These are phyloP conservation scores for Casuarina glauca DNA, from an alignment of 306 rosid genomes.

Conservation along the genomic window DNA sequence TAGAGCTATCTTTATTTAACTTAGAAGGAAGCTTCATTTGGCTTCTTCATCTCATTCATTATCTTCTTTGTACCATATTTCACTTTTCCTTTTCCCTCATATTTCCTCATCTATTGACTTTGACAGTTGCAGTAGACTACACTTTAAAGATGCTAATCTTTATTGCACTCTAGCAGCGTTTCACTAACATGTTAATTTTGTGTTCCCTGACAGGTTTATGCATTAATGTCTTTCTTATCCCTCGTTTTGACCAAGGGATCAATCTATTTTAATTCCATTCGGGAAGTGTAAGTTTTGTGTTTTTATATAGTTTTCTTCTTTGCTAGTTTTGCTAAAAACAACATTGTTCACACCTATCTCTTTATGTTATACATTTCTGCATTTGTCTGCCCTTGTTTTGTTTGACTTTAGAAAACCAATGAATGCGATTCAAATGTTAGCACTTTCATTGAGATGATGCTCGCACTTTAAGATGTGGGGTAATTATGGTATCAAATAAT, in stretches of 20 bases:
- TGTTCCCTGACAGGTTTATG: constrained; percentile 72
- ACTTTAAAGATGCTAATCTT: constrained; percentile 15
- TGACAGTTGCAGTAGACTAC: constrained; percentile 5
- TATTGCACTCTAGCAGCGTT: constrained; percentile 6
- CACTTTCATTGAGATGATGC: constrained; percentile 1
- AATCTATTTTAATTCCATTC: constrained; percentile 82
- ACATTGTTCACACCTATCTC: constrained; percentile 3
- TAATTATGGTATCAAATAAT: background rate
- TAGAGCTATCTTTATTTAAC: background rate
- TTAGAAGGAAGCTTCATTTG: background rate
- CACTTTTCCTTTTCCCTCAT: background rate
- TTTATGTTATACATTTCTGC: constrained; percentile 8
- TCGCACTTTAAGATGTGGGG: background rate
- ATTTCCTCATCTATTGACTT: constrained; percentile 6
- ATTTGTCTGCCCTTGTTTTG: constrained; percentile 12
- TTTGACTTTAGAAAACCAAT: constrained; percentile 1
- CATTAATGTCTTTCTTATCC: constrained; percentile 89
- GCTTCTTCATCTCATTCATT: constrained; percentile 18
- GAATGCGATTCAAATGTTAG: background rate
- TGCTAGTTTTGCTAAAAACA: constrained; percentile 20
- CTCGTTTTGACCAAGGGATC: constrained; percentile 71
- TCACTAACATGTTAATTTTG: constrained; percentile 1
- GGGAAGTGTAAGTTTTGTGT: constrained; percentile 85
- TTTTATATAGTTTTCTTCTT: constrained; percentile 17
- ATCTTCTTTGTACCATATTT: background rate